Percentiles rank a stretch among this genome's conserved stretches.
Evolutionary conservation across 352 stramenopile species (phyloP).

Genomic region (Globisporangium okanoganense): DNA sequence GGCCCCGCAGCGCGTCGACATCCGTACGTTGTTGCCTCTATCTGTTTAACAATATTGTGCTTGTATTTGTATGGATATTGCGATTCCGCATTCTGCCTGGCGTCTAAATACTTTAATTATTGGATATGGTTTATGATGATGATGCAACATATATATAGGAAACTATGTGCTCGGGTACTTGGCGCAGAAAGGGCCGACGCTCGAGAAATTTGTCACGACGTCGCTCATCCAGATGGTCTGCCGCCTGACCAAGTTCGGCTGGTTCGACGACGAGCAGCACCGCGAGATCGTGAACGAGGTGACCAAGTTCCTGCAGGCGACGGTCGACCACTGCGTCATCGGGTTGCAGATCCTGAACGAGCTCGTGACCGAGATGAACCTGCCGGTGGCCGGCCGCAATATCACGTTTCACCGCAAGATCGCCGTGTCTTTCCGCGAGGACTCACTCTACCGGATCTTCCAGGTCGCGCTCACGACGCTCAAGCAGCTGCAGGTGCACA

Average conservation of each 20-base stretch:
- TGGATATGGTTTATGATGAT: not conserved
- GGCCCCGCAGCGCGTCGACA: slow-evolving; percentile 84
- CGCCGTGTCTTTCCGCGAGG: slow-evolving; percentile 96
- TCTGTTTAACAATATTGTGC: not conserved
- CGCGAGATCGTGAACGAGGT: slow-evolving; percentile 97
- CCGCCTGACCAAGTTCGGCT: slow-evolving; percentile 98
- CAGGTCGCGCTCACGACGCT: slow-evolving; percentile 96
- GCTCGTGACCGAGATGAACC: slow-evolving; percentile 97
- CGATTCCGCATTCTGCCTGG: slow-evolving; percentile 1
- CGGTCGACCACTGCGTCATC: slow-evolving; percentile 97
- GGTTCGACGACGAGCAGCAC: slow-evolving; percentile 97
- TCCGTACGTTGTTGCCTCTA: slow-evolving; percentile 61
- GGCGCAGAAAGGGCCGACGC: slow-evolving; percentile 91
- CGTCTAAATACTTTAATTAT: not conserved
- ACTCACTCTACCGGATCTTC: slow-evolving; percentile 95
- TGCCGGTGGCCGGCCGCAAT: slow-evolving; percentile 91
- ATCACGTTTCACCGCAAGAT: slow-evolving; percentile 98
- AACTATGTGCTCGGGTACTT: slow-evolving; percentile 98
- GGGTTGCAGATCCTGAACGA: slow-evolving; percentile 97
- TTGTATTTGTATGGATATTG: slow-evolving; percentile 2
- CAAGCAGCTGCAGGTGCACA: slow-evolving; percentile 92
- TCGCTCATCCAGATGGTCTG: slow-evolving; percentile 97
- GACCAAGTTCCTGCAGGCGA: slow-evolving; percentile 97
- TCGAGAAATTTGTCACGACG: slow-evolving; percentile 95
- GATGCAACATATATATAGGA: slow-evolving; percentile 28